Conservation (phyloP, 1,284 basidiomycete species). For the Schizophyllum amplum region DNA sequence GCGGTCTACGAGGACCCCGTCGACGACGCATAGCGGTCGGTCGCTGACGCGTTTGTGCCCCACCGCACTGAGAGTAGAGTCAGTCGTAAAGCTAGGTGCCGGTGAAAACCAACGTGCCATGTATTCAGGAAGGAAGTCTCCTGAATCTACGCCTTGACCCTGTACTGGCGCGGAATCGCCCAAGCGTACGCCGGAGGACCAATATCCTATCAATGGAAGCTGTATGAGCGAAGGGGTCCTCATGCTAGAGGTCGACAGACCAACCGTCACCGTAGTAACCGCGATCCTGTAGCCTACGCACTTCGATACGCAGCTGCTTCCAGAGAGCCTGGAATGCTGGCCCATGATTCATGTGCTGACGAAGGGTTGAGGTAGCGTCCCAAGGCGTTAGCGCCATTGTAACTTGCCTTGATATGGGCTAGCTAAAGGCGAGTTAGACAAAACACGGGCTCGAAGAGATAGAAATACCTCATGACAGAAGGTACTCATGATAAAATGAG, state of each 20-base stretch:
- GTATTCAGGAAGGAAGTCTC: slow-evolving; percentile 63
- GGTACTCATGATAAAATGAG: slow-evolving; percentile 64
- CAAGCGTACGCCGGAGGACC: slow-evolving; percentile 68
- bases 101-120: slow-evolving; percentile 38
- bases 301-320: slow-evolving; percentile 54
- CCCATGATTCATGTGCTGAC: slow-evolving; percentile 73
- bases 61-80: slow-evolving; percentile 51
- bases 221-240: slow-evolving; percentile 2
- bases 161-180: slow-evolving; percentile 49
- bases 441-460: not conserved
- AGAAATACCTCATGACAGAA: slow-evolving; percentile 71
- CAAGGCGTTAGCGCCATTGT: not conserved
- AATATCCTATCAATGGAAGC: slow-evolving; percentile 47
- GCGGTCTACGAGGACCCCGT: slow-evolving; percentile 24
- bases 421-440: slow-evolving; percentile 33
- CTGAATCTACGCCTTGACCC: slow-evolving; percentile 37
- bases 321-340: slow-evolving; percentile 66
- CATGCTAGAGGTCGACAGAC: slow-evolving; percentile 7
- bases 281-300: slow-evolving; percentile 54
- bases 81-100: slow-evolving; percentile 1
- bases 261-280: slow-evolving; percentile 77
- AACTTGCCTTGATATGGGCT: slow-evolving; percentile 65
- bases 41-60: slow-evolving; percentile 58
- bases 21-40: slow-evolving; percentile 37
- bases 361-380: slow-evolving; percentile 1